Conservation (phyloP, 768 basidiomycete species). For the Tulasnella sp. region DNA sequence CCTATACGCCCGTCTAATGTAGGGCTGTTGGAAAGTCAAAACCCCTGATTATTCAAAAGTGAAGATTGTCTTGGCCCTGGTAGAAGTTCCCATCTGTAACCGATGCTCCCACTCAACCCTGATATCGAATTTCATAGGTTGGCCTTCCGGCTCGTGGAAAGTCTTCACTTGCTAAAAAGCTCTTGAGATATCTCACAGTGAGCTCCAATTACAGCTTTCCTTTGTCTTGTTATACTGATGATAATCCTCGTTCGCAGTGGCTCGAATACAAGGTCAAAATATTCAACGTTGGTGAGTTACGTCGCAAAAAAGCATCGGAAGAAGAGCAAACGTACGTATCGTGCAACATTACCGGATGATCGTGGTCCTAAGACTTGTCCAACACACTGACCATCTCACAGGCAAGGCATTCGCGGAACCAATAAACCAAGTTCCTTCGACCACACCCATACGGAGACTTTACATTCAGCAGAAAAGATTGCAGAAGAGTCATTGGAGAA, state of each 20-base stretch:
- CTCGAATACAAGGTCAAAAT: constrained; percentile 97
- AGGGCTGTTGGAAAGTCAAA: constrained; percentile 52
- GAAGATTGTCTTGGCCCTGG: constrained; percentile 98
- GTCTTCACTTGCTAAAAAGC: constrained; percentile 96
- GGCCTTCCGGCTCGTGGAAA: constrained; percentile 96
- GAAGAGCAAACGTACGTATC: constrained; percentile 55
- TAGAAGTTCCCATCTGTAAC: constrained; percentile 35
- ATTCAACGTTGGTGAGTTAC: constrained; percentile 95
- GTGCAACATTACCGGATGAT: not conserved
- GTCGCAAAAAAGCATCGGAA: constrained; percentile 77
- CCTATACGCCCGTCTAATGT: not conserved
- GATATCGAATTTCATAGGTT: constrained; percentile 52
- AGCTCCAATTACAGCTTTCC: not conserved
- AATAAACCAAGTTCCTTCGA: constrained; percentile 90
- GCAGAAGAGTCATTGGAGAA: constrained; percentile 91
- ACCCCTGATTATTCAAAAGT: constrained; percentile 98
- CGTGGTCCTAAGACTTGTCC: not conserved
- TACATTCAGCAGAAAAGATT: constrained; percentile 68
- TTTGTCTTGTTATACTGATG: too few relatives aligned
- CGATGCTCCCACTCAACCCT: not conserved
- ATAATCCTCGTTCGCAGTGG: constrained; percentile 58
- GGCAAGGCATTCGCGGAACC: constrained; percentile 81
- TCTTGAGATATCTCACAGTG: constrained; percentile 92
- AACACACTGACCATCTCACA: constrained; percentile 32
- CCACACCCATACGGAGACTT: constrained; percentile 75